phyloP scores from a whole-genome alignment of 148 eudicot species.

The Amaranthus cruentus region DNA sequence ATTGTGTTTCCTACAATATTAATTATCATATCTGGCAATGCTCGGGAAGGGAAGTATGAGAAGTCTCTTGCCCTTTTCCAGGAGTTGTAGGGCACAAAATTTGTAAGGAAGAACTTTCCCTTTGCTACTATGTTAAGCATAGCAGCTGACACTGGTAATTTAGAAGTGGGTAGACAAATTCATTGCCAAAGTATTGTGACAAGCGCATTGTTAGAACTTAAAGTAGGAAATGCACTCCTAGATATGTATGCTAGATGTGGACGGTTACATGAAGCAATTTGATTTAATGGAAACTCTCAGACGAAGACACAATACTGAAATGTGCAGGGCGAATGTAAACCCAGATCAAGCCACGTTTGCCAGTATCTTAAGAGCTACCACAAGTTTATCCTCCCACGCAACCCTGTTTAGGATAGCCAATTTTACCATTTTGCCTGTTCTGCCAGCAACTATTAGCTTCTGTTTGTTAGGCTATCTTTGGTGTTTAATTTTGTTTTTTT shows the following conservation, averaged over 20 bases:
- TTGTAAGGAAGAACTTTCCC: slow-evolving; percentile 50
- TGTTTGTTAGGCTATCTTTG: no score
- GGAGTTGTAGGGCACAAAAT: slow-evolving; percentile 37
- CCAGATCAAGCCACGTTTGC: slow-evolving; percentile 78
- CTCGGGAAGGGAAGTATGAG: slow-evolving; percentile 42
- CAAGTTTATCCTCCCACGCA: slow-evolving; percentile 48
- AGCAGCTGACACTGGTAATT: slow-evolving; percentile 40
- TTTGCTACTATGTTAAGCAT: slow-evolving; percentile 62
- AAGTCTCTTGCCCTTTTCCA: slow-evolving; percentile 46
- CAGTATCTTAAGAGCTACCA: slow-evolving; percentile 54
- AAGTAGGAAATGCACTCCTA: slow-evolving; percentile 57
- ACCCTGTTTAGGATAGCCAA: no score
- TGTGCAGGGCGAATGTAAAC: slow-evolving; percentile 36
- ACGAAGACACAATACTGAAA: slow-evolving; percentile 42
- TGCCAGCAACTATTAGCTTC: no score
- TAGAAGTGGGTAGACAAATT: slow-evolving; percentile 59
- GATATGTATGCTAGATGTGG: slow-evolving; percentile 84
- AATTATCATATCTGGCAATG: slow-evolving; percentile 51
- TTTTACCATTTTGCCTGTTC: no score
- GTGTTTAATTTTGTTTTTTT: no score
- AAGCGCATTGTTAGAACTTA: slow-evolving; percentile 35
- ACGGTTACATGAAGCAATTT: slow-evolving; percentile 50
- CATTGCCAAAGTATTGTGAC: slow-evolving; percentile 66
- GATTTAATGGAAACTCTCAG: slow-evolving; percentile 38
- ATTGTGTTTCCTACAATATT: slow-evolving; percentile 67